A percentile compares a stretch with the other conserved stretches of the same genome.
phyloP scores from a whole-genome alignment of 257 asterid species.

The Solanum medicagineum region DNA sequence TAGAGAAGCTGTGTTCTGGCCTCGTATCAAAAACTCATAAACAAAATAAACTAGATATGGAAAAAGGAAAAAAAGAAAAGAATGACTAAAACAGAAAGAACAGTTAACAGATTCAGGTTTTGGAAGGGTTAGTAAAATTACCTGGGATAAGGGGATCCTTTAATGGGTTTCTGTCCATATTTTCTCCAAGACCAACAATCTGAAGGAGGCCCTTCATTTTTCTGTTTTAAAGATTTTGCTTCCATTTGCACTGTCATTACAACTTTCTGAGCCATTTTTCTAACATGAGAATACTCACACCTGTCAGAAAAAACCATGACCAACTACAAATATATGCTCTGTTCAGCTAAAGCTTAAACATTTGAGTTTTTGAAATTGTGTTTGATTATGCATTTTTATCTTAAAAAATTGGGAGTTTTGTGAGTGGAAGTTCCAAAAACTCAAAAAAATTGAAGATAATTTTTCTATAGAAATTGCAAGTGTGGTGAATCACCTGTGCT shows the following conservation, averaged over 20 bases:
- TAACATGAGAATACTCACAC: constrained; percentile 4
- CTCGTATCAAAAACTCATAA: no score
- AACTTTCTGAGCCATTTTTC: constrained; percentile 40
- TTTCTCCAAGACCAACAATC: constrained; percentile 75
- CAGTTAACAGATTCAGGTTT: no score
- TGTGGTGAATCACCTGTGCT: constrained; percentile 30
- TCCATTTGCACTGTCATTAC: constrained; percentile 44
- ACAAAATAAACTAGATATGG: no score
- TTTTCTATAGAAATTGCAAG: not conserved
- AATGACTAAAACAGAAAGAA: no score
- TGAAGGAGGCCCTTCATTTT: constrained; percentile 47
- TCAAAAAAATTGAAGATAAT: not conserved
- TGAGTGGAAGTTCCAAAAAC: not conserved
- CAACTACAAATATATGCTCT: not conserved
- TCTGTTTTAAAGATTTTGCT: constrained; percentile 33
- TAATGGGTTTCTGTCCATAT: constrained; percentile 73
- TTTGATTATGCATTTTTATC: no score
- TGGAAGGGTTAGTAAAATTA: not conserved
- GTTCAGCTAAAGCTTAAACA: no score
- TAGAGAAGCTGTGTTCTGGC: no score
- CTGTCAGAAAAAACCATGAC: not conserved
- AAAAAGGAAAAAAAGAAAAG: no score
- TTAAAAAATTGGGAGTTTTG: not conserved
- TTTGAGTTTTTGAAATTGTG: no score
- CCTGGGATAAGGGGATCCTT: constrained; percentile 76